Evolutionary conservation across 2,329 filamentous ascomycete species (phyloP), one percentile per base, ranked within the genome.

Genomic region (Didymella pomorum): DNA sequence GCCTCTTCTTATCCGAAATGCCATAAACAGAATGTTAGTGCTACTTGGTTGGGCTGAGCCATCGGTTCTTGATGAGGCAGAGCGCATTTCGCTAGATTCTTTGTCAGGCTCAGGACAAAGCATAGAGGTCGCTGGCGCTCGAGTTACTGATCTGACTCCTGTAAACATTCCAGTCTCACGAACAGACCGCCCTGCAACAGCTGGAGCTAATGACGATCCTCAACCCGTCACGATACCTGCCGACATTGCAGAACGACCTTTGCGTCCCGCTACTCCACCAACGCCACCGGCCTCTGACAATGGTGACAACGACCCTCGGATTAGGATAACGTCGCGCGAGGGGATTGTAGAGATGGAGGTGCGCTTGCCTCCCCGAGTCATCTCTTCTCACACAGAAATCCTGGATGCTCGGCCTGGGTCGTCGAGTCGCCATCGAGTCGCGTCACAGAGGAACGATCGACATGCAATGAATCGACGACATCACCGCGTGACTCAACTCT

Each of bases 311-410:
- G 73, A 77, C 42, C 74, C 75, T 8, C 67, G 72, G 28, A 76
- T 78, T 23, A 68, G 75, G n/a, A 78, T 78, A 28, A 76, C 74
- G 7, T 74, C 69, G n/a, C 63, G 75, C 25, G 73, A 74, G 52
- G 72, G 72, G 3, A 71, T 76, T 21, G 74, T 78, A 21, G 74
- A 76, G 54, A 74, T 78, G 66, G 75, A 78, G 59, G 75, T 78
- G 7, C 71, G 72, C 20, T 61, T 78, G 18, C 75, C 75, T 9
- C 66, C 72, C 45, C 69, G 71, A 35, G 60, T 73, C 26, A 62
- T 75, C 31, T 72, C 70, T 10, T 68, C 66, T 44, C 71, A 71
- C 52, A 73, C 63, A 14, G 69, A 72, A 51, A 50, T 69, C 20
- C 57, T 62, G 43, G 67, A 61, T 52, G 60, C 54, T 21, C 51